Base-by-base conservation (phyloP, 2,329 filamentous ascomycete genomes). In the Beauveria varroae region DNA sequence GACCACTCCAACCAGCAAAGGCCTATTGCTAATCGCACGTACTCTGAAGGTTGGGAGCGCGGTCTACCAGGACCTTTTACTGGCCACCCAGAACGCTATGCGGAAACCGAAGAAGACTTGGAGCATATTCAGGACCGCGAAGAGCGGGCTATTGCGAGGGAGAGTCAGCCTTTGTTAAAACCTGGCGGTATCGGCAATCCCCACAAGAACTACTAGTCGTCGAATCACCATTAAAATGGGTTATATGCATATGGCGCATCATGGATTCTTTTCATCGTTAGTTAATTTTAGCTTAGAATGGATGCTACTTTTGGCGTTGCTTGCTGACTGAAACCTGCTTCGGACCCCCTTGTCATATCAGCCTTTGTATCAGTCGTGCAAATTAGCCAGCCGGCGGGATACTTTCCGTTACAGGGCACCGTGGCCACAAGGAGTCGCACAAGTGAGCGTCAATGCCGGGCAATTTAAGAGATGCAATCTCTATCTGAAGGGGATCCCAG, bases 41-140 rank as follows among this genome's bases (percentile, higher is more conserved):
- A 80, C 65, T 80, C 78, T 2, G 76, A 81, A 62, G 79, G 79
- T 53, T 78, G 79, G 72, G 80, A 82, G 65, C 78, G 80, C 40
- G 77, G 77, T 12, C 73, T 79, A 9, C 79, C 80, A 3, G 78
- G 79, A 5, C 79, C 78, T 0, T 81, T 81, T 65, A 80, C 79
- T 1, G 78, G 78, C 1, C 80, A 82, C 57, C 79, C 80, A 3
- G 79, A 82, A 66, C 75, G 75, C 62, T 82, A 83, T 57, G 79
- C 79, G 37, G 75, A 79, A 55, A 81, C 76, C 3, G 78, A 80
- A 41, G 79, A 81, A 61, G 78, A 83, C 62, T 71, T 81, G 63
- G 77, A 80, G 55, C 74, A 78, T 41, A 78, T 82, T 43, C 70
- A 77, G 63, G 79, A 81, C 63, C 76, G 79, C 22, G 80, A 83